These are phyloP conservation scores for Moringa oleifera DNA, from an alignment of 345 rosid genomes.

Conservation along the genomic window DNA sequence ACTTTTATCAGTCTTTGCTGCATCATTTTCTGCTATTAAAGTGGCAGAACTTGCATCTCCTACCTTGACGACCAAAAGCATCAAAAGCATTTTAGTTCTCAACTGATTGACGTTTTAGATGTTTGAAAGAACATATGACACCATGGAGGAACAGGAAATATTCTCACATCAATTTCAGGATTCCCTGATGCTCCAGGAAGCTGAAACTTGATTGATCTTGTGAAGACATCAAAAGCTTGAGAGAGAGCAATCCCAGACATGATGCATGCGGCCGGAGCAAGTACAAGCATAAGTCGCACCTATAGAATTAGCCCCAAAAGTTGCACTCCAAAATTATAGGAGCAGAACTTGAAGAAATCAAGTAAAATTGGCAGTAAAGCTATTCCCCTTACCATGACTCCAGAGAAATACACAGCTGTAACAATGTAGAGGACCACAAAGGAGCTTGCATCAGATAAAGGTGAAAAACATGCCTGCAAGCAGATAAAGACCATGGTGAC, in stretches of 20 bases:
- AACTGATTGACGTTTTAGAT: constrained; percentile 9
- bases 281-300: constrained; percentile 99
- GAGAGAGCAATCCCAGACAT: constrained; percentile 98
- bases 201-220: constrained; percentile 89
- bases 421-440: constrained; percentile 86
- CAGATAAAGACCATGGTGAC: constrained; percentile 12
- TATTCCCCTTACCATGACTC: constrained; percentile 84
- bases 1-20: constrained; percentile 39
- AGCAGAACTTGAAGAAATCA: neutral
- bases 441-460: constrained; percentile 97
- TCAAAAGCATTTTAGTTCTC: constrained; percentile 14
- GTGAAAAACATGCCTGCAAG: constrained; percentile 93
- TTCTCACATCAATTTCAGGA: constrained; percentile 54
- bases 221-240: constrained; percentile 89
- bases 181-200: constrained; percentile 38
- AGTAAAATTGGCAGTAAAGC: neutral
- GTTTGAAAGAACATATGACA: constrained; percentile 12
- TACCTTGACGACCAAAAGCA: constrained; percentile 50
- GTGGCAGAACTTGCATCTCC: constrained; percentile 46
- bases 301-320: constrained; percentile 27
- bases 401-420: constrained; percentile 95
- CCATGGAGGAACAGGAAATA: constrained; percentile 16
- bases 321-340: neutral
- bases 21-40: constrained; percentile 31
- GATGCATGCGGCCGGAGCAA: constrained; percentile 99